Percentiles rank a stretch among this genome's conserved stretches.
Conservation (phyloP, 1,139 yeast genomes). For the Candida smagusa region DNA sequence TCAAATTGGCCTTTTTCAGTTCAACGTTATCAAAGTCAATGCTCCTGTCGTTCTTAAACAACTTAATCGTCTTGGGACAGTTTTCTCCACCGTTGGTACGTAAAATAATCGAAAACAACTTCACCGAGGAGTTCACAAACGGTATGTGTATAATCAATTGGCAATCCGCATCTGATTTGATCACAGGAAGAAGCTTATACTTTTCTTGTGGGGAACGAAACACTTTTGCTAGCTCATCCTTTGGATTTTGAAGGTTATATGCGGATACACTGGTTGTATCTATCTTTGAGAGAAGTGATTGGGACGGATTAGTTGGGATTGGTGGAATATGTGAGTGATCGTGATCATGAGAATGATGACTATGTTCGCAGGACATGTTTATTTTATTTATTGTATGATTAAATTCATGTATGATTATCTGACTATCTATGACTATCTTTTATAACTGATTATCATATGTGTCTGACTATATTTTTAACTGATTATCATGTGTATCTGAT, state of each 20-base stretch:
- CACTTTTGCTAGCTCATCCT: conserved; percentile 47
- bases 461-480: no score
- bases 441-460: no score
- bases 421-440: no score
- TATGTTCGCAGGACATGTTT: conserved; percentile 38
- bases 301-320: conserved; percentile 67
- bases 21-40: conserved; percentile 69
- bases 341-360: conserved; percentile 12
- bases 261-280: conserved; percentile 61
- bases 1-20: conserved; percentile 48
- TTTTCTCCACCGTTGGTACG: conserved; percentile 60
- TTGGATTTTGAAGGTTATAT: conserved; percentile 57
- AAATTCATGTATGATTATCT: no score
- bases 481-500: no score
- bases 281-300: conserved; percentile 61
- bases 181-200: conserved; percentile 42
- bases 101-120: conserved; percentile 67
- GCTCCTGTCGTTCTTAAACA: conserved; percentile 67
- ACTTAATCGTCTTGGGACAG: conserved; percentile 67
- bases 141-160: conserved; percentile 78
- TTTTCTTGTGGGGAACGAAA: conserved; percentile 45
- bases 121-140: conserved; percentile 66
- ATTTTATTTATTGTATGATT: no score
- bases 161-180: conserved; percentile 78
- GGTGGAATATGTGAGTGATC: conserved; percentile 52